These are phyloP conservation scores for Luffa acutangula DNA, from an alignment of 306 rosid species.

Conservation along the genomic window DNA sequence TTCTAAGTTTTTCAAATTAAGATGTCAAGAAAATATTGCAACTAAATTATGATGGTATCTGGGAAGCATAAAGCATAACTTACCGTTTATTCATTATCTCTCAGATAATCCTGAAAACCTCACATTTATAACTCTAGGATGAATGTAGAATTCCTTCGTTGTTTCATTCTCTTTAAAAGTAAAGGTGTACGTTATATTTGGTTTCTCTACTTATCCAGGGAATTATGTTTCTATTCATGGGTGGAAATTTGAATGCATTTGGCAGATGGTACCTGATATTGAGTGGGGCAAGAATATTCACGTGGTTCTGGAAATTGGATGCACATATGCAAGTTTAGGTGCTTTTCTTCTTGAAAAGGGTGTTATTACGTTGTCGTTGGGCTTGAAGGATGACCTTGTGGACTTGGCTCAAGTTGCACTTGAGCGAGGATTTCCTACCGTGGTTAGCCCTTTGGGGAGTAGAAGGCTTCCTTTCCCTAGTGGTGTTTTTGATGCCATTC, in stretches of 20 bases:
- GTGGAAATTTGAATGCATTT: constrained; percentile 11
- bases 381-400: constrained; percentile 80
- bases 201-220: background rate
- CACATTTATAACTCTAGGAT: background rate
- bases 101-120: background rate
- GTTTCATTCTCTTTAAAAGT: background rate
- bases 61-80: background rate
- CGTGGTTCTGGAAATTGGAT: constrained; percentile 70
- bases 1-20: background rate
- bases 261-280: constrained; percentile 95
- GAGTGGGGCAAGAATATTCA: constrained; percentile 96
- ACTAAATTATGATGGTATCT: background rate
- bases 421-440: constrained; percentile 78
- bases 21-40: background rate
- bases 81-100: background rate
- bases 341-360: constrained; percentile 69
- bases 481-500: constrained; percentile 73
- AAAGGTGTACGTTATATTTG: background rate
- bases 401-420: constrained; percentile 86
- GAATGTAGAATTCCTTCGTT: background rate
- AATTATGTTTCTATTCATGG: background rate
- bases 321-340: constrained; percentile 64
- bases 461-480: constrained; percentile 94
- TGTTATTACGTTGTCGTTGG: constrained; percentile 66
- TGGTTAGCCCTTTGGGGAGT: constrained; percentile 58